Conservation (phyloP, 2,329 filamentous ascomycete species). For the Fusarium verrucosum region DNA sequence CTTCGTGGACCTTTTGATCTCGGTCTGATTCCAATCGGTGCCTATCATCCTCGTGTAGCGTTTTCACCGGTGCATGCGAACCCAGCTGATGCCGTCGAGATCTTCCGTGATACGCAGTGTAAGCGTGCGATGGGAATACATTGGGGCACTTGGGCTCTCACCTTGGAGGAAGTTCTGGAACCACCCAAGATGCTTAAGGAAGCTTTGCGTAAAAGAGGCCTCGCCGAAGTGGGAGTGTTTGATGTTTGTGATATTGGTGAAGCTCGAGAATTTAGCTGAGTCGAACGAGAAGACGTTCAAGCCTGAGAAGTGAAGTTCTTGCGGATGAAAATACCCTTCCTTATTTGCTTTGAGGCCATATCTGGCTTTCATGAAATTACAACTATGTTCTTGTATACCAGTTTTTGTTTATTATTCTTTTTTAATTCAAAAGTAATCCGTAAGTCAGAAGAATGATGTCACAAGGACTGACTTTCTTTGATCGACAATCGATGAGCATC, state of each 20-base stretch:
- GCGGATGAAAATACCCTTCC: conserved; percentile 29
- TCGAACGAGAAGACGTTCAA: neutral
- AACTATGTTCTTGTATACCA: neutral
- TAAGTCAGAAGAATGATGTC: conserved; percentile 17
- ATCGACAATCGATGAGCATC: conserved; percentile 9
- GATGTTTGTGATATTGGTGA: conserved; percentile 87
- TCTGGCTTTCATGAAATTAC: neutral
- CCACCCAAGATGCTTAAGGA: conserved; percentile 77
- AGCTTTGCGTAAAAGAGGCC: conserved; percentile 72
- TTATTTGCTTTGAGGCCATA: conserved; percentile 10
- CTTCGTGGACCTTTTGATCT: conserved; percentile 88
- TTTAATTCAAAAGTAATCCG: neutral
- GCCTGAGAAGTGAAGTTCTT: conserved; percentile 3
- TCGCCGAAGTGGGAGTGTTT: conserved; percentile 78
- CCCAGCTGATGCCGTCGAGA: conserved; percentile 87
- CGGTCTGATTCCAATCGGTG: conserved; percentile 91
- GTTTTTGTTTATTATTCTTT: conserved; percentile 6
- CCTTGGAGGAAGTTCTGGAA: conserved; percentile 84
- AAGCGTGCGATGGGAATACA: conserved; percentile 84
- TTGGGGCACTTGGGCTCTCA: conserved; percentile 91
- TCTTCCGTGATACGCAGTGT: conserved; percentile 86
- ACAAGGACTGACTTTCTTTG: conserved; percentile 29
- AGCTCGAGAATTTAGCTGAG: conserved; percentile 74
- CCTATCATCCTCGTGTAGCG: conserved; percentile 76
- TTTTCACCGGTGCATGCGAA: conserved; percentile 88